These are phyloP conservation scores for Globisporangium cystogenes DNA, from an alignment of 352 stramenopile species.

Conservation along the genomic window DNA sequence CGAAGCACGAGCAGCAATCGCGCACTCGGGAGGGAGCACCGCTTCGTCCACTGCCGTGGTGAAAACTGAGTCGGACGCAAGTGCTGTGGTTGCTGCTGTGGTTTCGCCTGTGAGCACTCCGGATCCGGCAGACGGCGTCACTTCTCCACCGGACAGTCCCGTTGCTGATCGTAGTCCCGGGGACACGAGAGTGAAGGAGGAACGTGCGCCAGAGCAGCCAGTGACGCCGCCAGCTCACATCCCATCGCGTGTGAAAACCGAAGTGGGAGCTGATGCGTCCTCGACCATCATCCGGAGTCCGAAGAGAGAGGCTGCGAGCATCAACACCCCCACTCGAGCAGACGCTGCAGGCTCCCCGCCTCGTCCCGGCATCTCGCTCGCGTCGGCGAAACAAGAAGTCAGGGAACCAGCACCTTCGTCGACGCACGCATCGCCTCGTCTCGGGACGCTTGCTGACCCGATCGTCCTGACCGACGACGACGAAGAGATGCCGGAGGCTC, in stretches of 20 bases:
- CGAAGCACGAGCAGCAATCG: too few species aligned
- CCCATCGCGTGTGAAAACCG: too few species aligned
- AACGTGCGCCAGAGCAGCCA: neutral
- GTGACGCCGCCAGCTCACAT: too few species aligned
- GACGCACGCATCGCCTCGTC: neutral
- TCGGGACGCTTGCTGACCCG: neutral
- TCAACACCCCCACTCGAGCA: too few species aligned
- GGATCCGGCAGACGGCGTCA: neutral
- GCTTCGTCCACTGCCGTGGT: neutral
- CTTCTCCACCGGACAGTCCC: neutral
- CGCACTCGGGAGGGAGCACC: neutral
- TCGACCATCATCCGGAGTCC: too few species aligned
- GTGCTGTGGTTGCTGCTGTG: neutral
- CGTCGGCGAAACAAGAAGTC: too few species aligned
- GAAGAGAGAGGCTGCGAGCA: too few species aligned
- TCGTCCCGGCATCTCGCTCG: too few species aligned
- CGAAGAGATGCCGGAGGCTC: neutral
- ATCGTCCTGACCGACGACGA: conserved; percentile 1
- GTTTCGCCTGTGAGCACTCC: neutral
- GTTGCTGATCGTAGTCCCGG: neutral
- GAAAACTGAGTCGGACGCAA: neutral
- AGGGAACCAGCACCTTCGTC: too few species aligned
- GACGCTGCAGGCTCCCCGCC: too few species aligned
- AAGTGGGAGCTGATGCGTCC: too few species aligned
- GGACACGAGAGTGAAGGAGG: neutral